Base-by-base conservation (phyloP, 1,284 basidiomycete genomes). In the Rhizopogon parksii region DNA sequence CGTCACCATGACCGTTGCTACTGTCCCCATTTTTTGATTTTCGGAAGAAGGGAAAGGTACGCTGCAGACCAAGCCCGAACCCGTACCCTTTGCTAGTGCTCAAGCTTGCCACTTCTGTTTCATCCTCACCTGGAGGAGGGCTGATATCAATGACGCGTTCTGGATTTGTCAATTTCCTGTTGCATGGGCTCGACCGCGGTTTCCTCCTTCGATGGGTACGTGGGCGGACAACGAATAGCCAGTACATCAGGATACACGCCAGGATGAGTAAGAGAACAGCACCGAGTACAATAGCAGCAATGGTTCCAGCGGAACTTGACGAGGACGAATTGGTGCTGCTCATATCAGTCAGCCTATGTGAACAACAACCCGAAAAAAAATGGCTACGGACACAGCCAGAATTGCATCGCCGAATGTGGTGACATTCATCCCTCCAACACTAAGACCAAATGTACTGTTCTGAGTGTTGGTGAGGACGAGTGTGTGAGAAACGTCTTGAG, bases 221-320 rank as follows among this genome's bases (percentile, higher is more conserved):
- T 32, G 77, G 78, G 30, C 78, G 74, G 39, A 74, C 58, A 47
- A 73, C 62, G 50, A 73, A 69, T 51, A 68, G 73, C 53, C 73
- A 72, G 19, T 77, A 64, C 1, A 64, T 40, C 34, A 71, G 65
- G 32, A 72, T 60, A 43, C 54, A 55, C 1, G 76, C 51, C 8
- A 78, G 54, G 19, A 83, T 49, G 57, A 80, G 70, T 14, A 74
- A 71, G 7, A 86, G 68, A 17, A 79, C 63, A 21, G 74, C 71
- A 4, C 77, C 80, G 2, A 87, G 70, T 7, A 72, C 75, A 25
- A 84, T 70, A 0, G 82, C 85, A 25, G 83, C 84, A 49, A 84
- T 78, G 0, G 81, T 79, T 37, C 83, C 83, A 54, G 69, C 67
- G 4, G 77, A 57, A 46, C 61, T 57, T 38, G 52, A 50, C 15